A percentile compares a stretch with the other conserved stretches of the same genome.
phyloP scores from a whole-genome alignment of 163 green algal genomes.

The Volvox carteri region DNA sequence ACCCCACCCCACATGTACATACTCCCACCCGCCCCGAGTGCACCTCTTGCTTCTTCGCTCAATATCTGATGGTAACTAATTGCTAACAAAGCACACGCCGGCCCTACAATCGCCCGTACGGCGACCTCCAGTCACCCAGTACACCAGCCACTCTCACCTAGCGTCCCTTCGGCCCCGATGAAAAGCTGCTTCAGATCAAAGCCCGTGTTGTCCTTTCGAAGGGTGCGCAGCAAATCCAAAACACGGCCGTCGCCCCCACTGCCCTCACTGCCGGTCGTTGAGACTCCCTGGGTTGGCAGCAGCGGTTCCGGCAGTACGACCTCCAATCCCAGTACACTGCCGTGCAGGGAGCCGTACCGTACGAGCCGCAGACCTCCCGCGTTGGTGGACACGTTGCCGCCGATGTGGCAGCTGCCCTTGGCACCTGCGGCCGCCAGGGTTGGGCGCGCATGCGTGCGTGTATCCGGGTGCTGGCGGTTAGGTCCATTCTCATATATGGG shows the following conservation, averaged over 20 bases:
- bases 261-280: not conserved
- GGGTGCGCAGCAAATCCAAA: slow-evolving; percentile 79
- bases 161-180: slow-evolving; percentile 95
- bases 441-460: not conserved
- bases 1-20: too few species aligned
- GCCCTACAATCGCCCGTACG: too few species aligned
- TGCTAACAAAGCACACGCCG: too few species aligned
- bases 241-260: slow-evolving; percentile 1
- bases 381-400: slow-evolving; percentile 97
- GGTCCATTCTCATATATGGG: not conserved
- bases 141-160: slow-evolving; percentile 78
- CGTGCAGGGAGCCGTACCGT: slow-evolving; percentile 95
- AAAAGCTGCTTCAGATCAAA: slow-evolving; percentile 99
- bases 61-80: too few species aligned
- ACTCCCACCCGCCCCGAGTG: too few species aligned
- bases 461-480: not conserved
- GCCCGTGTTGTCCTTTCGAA: slow-evolving; percentile 99
- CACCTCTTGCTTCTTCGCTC: too few species aligned
- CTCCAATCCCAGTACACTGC: slow-evolving; percentile 86
- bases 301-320: slow-evolving; percentile 71
- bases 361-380: slow-evolving; percentile 91
- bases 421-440: slow-evolving; percentile 83
- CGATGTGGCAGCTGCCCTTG: slow-evolving; percentile 97
- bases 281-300: not conserved
- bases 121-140: too few species aligned